Conservation (phyloP, 352 stramenopile species). For the Phytophthora brassicae region DNA sequence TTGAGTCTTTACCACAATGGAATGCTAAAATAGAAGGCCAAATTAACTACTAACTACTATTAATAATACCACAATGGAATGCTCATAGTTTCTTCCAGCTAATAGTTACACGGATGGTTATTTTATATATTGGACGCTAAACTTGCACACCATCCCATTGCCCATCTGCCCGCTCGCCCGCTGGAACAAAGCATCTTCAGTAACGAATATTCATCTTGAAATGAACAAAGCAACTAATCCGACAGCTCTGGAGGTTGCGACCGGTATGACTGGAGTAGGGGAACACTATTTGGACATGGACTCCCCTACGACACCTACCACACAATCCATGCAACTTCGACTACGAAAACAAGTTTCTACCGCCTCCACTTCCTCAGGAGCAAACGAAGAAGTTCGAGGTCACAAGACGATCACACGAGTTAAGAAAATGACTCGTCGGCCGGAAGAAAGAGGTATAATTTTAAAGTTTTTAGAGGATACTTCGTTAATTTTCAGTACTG, state of each 20-base stretch:
- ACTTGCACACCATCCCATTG: too few species aligned
- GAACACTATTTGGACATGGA: constrained; percentile 31
- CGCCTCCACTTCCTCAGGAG: constrained; percentile 9
- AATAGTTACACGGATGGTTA: too few species aligned
- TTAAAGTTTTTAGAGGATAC: too few species aligned
- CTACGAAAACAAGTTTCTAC: constrained; percentile 31
- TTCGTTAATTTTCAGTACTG: too few species aligned
- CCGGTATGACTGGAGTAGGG: constrained; percentile 15
- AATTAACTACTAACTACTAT: too few species aligned
- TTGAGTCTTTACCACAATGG: too few species aligned
- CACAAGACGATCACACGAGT: constrained; percentile 26
- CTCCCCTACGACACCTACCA: constrained; percentile 25
- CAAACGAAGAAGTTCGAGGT: constrained; percentile 14
- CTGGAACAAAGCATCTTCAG: constrained; percentile 5
- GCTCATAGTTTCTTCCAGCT: too few species aligned
- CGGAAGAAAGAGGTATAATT: constrained; percentile 29
- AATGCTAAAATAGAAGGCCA: too few species aligned
- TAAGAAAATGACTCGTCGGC: constrained; percentile 43
- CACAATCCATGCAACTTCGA: constrained; percentile 37
- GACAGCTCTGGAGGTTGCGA: constrained; percentile 8
- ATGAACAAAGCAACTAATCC: constrained; percentile 14
- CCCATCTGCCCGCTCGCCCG: constrained; percentile 11
- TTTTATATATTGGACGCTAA: too few species aligned
- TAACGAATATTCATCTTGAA: too few species aligned
- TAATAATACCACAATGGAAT: too few species aligned